phyloP scores from a whole-genome alignment of 495 filamentous ascomycete species.

The Apodospora peruviana region DNA sequence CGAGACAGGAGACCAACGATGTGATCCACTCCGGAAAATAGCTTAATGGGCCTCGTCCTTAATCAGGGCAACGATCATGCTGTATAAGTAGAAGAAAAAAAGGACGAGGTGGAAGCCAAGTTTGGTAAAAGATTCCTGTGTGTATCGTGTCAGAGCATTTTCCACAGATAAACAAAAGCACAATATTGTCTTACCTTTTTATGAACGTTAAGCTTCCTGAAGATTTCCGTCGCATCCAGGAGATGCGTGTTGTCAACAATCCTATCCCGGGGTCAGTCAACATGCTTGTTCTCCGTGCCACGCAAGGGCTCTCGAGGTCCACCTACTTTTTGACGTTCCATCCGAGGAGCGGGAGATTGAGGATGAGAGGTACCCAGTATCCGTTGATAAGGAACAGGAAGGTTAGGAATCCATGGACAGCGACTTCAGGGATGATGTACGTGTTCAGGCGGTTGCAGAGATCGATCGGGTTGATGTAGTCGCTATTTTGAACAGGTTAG shows the following conservation, averaged over 20 bases:
- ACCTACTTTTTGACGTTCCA: slow-evolving; percentile 97
- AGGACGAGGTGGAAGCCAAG: slow-evolving; percentile 98
- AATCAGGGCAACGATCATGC: slow-evolving; percentile 98
- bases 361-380: slow-evolving; percentile 89
- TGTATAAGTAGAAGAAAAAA: slow-evolving; percentile 99
- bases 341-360: slow-evolving; percentile 87
- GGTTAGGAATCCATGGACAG: slow-evolving; percentile 92
- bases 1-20: no score
- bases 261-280: slow-evolving; percentile 41
- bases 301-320: not conserved
- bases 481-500: slow-evolving; percentile 49
- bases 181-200: slow-evolving; percentile 69
- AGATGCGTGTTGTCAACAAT: slow-evolving; percentile 96
- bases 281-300: not conserved
- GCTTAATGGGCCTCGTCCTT: slow-evolving; percentile 84
- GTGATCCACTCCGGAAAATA: no score
- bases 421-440: slow-evolving; percentile 98
- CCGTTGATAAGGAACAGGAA: slow-evolving; percentile 95
- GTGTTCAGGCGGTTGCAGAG: slow-evolving; percentile 99
- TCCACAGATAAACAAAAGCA: not conserved
- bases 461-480: slow-evolving; percentile 99
- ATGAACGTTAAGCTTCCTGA: slow-evolving; percentile 97
- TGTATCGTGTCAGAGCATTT: not conserved
- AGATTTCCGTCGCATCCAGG: slow-evolving; percentile 97
- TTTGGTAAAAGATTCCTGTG: slow-evolving; percentile 96